Percentiles rank a stretch among this genome's conserved stretches.
These are phyloP conservation scores for Talaromyces sp. DNA, from an alignment of 2,329 filamentous ascomycete genomes.

Conservation along the genomic window DNA sequence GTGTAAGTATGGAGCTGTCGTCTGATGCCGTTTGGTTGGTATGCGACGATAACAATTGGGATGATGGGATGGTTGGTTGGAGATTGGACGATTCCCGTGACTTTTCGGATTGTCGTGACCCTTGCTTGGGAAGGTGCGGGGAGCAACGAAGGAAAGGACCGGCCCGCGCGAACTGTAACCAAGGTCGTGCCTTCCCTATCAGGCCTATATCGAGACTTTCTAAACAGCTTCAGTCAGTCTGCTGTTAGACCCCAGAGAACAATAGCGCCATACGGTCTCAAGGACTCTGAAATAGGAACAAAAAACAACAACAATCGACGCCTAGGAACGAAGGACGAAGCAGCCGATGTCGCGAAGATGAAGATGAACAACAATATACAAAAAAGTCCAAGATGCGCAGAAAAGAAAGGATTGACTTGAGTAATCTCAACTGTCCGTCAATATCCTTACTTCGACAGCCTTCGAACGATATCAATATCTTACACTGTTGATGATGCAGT, in stretches of 20 bases:
- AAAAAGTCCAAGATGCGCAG: not conserved
- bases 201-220: not conserved
- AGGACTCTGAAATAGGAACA: not conserved
- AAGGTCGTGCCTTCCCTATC: conserved; percentile 4
- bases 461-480: not conserved
- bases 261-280: not conserved
- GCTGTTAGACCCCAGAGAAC: not conserved
- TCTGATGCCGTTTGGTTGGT: not conserved
- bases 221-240: not conserved
- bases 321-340: not conserved
- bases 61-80: too few species aligned
- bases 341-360: not conserved
- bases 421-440: not conserved
- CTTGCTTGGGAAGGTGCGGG: conserved; percentile 7
- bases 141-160: conserved; percentile 9
- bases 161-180: conserved; percentile 10
- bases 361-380: not conserved
- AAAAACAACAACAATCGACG: not conserved
- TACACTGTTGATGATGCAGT: not conserved
- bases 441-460: not conserved
- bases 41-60: not conserved
- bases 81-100: not conserved
- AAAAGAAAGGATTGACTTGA: not conserved
- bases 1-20: not conserved
- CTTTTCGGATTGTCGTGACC: not conserved